These are phyloP conservation scores for Infundibulicybe gibba DNA, from an alignment of 768 basidiomycete genomes.

Conservation along the genomic window DNA sequence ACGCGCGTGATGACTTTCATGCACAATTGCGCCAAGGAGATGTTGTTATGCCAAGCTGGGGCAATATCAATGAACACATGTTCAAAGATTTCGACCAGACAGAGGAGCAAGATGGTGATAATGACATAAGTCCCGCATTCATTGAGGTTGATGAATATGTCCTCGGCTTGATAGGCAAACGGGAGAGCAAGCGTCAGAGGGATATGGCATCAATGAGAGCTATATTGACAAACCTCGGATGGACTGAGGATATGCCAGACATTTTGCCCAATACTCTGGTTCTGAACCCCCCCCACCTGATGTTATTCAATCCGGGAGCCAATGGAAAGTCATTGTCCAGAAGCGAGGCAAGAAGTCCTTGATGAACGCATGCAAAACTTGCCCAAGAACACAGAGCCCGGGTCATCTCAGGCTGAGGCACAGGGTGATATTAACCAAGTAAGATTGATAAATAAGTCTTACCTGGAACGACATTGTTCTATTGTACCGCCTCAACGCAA, in stretches of 20 bases:
- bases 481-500: not conserved
- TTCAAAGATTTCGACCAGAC: slow-evolving; percentile 1
- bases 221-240: not conserved
- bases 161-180: not conserved
- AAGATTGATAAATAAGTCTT: slow-evolving; percentile 3
- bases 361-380: not conserved
- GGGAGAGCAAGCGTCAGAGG: not conserved
- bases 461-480: slow-evolving; percentile 5
- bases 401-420: not conserved
- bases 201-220: not conserved
- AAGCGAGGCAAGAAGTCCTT: not conserved
- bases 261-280: not conserved
- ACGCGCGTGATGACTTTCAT: slow-evolving; percentile 25
- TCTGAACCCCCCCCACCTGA: not conserved
- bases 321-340: not conserved
- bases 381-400: not conserved
- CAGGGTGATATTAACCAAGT: slow-evolving; percentile 1
- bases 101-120: not conserved
- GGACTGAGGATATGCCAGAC: not conserved
- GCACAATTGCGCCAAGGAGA: slow-evolving; percentile 9
- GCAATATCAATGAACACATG: not conserved
- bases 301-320: not conserved
- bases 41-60: not conserved
- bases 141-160: not conserved
- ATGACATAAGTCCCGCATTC: not conserved